Evolutionary conservation across 768 basidiomycete genomes (phyloP).

Genomic region (Tulasnella sp.): DNA sequence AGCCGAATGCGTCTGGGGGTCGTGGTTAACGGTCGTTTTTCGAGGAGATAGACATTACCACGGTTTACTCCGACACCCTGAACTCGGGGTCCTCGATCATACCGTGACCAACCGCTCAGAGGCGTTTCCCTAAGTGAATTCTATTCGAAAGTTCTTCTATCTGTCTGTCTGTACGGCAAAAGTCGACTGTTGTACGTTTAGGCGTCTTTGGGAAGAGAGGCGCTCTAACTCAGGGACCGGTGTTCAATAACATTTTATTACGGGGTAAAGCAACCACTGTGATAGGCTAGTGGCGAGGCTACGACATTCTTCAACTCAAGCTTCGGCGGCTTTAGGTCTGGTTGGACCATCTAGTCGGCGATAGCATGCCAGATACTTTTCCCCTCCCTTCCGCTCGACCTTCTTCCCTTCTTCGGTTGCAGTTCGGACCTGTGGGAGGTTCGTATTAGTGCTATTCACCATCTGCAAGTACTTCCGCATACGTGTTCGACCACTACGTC

Average conservation of each 20-base stretch:
- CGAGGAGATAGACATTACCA: slow-evolving; percentile 1
- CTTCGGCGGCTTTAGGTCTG: neutral
- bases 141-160: neutral
- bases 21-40: slow-evolving; percentile 5
- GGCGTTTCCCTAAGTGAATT: neutral
- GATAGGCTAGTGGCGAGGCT: neutral
- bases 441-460: slow-evolving; percentile 33
- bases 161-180: too few species aligned
- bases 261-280: neutral
- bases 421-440: slow-evolving; percentile 50
- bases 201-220: neutral
- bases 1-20: neutral
- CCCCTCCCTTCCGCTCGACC: slow-evolving; percentile 84
- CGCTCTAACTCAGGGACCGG: neutral
- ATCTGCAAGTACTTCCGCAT: neutral
- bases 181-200: neutral
- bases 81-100: neutral
- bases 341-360: slow-evolving; percentile 48
- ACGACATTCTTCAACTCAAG: neutral
- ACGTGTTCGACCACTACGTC: slow-evolving; percentile 76
- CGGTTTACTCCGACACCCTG: neutral
- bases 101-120: too few species aligned
- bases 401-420: slow-evolving; percentile 97
- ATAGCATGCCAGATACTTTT: slow-evolving; percentile 93
- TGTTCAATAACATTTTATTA: neutral